These are phyloP conservation scores for Colletotrichum simmondsii DNA, from an alignment of 2,329 filamentous ascomycete genomes.

Conservation along the genomic window DNA sequence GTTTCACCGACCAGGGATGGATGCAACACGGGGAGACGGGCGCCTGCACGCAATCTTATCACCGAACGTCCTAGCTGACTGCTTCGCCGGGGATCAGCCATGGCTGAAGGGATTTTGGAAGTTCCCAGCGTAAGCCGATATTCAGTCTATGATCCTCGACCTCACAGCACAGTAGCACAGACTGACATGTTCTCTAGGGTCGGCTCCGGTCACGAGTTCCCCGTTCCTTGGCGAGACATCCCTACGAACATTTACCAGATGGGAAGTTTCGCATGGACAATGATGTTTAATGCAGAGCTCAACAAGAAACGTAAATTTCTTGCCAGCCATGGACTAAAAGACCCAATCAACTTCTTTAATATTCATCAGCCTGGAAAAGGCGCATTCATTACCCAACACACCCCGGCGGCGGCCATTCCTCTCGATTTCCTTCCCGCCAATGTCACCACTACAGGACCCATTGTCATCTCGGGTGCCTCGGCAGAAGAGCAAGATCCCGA, in stretches of 20 bases:
- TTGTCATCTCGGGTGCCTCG: slow-evolving; percentile 35
- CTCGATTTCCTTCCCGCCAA: slow-evolving; percentile 37
- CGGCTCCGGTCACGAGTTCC: slow-evolving; percentile 55
- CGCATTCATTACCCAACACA: slow-evolving; percentile 40
- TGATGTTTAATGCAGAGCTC: background rate
- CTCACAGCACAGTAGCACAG: background rate
- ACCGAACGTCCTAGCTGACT: slow-evolving; percentile 55
- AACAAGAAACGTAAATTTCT: background rate
- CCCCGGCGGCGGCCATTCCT: slow-evolving; percentile 39
- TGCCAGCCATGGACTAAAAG: slow-evolving; percentile 36
- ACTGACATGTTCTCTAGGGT: slow-evolving; percentile 41
- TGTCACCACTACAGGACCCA: slow-evolving; percentile 38
- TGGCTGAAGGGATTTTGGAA: slow-evolving; percentile 49
- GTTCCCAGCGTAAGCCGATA: slow-evolving; percentile 49
- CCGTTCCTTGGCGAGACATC: slow-evolving; percentile 54
- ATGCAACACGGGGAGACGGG: slow-evolving; percentile 37
- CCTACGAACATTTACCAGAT: slow-evolving; percentile 50
- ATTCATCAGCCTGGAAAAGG: slow-evolving; percentile 35
- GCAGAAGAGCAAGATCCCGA: slow-evolving; percentile 40
- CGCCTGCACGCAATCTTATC: slow-evolving; percentile 50
- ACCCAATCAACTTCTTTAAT: slow-evolving; percentile 37
- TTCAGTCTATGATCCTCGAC: background rate
- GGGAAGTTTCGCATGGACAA: slow-evolving; percentile 34
- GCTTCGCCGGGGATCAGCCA: slow-evolving; percentile 51
- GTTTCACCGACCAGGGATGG: slow-evolving; percentile 41